Percentiles rank a stretch among this genome's conserved stretches.
These are phyloP conservation scores for Proliferodiscus dingleyae DNA, from an alignment of 2,329 filamentous ascomycete species.

Conservation along the genomic window DNA sequence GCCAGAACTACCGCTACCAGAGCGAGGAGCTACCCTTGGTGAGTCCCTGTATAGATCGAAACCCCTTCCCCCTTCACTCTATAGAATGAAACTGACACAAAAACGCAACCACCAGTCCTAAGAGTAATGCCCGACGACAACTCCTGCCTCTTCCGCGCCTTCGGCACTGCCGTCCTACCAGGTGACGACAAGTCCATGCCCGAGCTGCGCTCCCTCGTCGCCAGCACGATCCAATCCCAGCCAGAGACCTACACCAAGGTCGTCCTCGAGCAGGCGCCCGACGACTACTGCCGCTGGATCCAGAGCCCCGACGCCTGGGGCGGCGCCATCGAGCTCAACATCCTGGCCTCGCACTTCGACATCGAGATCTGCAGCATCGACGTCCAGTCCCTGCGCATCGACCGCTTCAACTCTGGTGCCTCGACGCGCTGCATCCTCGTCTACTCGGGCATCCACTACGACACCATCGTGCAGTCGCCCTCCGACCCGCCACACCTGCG, in stretches of 20 bases:
- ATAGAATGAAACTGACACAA: neutral
- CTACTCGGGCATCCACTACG: conserved; percentile 92
- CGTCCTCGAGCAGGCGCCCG: conserved; percentile 65
- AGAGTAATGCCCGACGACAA: conserved; percentile 98
- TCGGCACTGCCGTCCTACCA: conserved; percentile 70
- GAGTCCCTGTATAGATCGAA: too few relatives aligned
- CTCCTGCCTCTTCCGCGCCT: conserved; percentile 86
- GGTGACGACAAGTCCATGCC: conserved; percentile 60
- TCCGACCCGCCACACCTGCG: conserved; percentile 51
- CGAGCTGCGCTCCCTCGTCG: conserved; percentile 72
- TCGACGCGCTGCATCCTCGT: conserved; percentile 69
- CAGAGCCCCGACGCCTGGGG: conserved; percentile 80
- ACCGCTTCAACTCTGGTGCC: conserved; percentile 72
- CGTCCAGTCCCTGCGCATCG: conserved; percentile 63
- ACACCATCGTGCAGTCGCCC: conserved; percentile 74
- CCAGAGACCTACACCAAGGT: conserved; percentile 69
- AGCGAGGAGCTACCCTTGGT: conserved; percentile 49
- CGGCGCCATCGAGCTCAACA: conserved; percentile 82
- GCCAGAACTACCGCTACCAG: conserved; percentile 38
- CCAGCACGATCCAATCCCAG: conserved; percentile 70
- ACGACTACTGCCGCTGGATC: conserved; percentile 78
- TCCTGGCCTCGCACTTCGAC: conserved; percentile 78
- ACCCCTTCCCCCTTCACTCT: conserved; percentile 34
- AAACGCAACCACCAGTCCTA: conserved; percentile 53
- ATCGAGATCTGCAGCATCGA: conserved; percentile 83